A percentile compares a stretch with the other conserved stretches of the same genome.
Conservation (phyloP, 129 eudicot genomes). For the Artemisia argyi region DNA sequence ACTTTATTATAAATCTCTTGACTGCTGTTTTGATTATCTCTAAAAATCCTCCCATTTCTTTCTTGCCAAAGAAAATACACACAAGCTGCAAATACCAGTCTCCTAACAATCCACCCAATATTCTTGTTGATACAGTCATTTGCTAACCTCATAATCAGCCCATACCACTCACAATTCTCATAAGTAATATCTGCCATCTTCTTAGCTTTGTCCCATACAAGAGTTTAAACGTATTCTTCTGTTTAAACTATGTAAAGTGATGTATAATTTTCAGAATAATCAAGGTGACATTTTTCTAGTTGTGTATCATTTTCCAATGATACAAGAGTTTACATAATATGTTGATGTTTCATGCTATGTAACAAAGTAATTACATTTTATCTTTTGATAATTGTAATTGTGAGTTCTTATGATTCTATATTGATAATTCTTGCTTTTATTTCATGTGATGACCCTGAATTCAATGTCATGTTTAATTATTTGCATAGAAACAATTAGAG, state of each 20-base stretch:
- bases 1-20: no score
- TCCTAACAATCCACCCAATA: no score
- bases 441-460: conserved; percentile 33
- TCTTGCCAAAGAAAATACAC: no score
- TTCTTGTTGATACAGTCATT: no score
- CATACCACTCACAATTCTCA: no score
- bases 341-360: conserved; percentile 16
- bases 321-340: background rate
- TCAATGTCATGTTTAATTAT: conserved; percentile 38
- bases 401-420: conserved; percentile 30
- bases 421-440: conserved; percentile 35
- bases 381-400: conserved; percentile 35
- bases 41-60: no score
- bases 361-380: conserved; percentile 53
- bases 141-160: no score
- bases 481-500: background rate
- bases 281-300: conserved; percentile 2
- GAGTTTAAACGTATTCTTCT: no score
- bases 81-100: no score
- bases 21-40: no score
- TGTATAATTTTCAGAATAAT: conserved; percentile 15
- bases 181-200: no score
- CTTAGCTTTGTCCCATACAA: no score
- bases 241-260: conserved; percentile 9
- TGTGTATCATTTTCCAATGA: background rate